phyloP scores from a whole-genome alignment of 1,284 basidiomycete species.

The Malassezia pachydermatis region DNA sequence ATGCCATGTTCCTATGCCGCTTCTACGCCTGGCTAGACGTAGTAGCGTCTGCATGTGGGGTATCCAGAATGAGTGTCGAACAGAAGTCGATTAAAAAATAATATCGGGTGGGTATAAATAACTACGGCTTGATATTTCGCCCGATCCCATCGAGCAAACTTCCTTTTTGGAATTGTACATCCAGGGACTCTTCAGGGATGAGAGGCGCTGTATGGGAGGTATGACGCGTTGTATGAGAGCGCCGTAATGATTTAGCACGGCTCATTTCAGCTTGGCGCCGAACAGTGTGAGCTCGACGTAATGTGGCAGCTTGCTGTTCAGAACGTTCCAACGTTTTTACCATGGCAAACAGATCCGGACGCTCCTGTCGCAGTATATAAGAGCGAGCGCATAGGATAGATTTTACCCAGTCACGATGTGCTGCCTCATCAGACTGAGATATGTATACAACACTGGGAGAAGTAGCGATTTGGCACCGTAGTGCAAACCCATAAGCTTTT shows the following conservation, averaged over 20 bases:
- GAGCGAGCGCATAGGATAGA: slow-evolving; percentile 37
- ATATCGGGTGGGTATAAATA: no score
- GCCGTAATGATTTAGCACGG: background rate
- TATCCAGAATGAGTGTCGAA: no score
- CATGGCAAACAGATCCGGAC: slow-evolving; percentile 28
- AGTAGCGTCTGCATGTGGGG: no score
- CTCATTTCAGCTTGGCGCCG: background rate
- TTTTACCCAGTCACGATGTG: slow-evolving; percentile 43
- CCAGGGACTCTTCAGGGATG: background rate
- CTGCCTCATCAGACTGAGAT: slow-evolving; percentile 34
- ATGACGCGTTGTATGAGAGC: background rate
- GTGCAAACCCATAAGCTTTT: slow-evolving; percentile 38
- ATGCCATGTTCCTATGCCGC: no score
- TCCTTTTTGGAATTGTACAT: slow-evolving; percentile 13
- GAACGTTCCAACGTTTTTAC: background rate
- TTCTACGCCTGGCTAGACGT: no score
- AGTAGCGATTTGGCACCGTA: slow-evolving; percentile 27
- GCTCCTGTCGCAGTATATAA: slow-evolving; percentile 42
- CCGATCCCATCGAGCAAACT: slow-evolving; percentile 8
- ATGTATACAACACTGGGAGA: slow-evolving; percentile 31
- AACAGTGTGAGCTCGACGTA: background rate
- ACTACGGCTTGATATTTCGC: no score
- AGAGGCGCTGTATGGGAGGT: background rate
- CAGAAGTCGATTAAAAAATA: no score
- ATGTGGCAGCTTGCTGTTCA: background rate